A percentile compares a stretch with the other conserved stretches of the same genome.
phyloP scores from a whole-genome alignment of 257 asterid species.

The Penstemon eatonii region DNA sequence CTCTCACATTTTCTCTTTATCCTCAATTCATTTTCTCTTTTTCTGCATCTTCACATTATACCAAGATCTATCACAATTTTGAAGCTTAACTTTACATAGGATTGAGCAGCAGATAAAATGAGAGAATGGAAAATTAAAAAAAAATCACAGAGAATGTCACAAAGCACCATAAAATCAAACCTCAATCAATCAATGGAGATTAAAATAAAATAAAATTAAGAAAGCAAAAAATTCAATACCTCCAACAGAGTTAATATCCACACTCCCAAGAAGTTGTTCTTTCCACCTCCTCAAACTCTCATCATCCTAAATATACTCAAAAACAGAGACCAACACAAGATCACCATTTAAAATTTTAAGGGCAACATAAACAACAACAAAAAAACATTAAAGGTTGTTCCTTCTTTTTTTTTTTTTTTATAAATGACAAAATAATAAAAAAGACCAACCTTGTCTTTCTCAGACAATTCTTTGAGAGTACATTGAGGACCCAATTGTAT shows the following conservation, averaged over 20 bases:
- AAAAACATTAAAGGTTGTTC: neutral
- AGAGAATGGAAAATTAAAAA: conserved; percentile 9
- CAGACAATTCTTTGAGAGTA: conserved; percentile 62
- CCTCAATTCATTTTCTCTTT: too few species aligned
- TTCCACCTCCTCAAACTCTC: conserved; percentile 81
- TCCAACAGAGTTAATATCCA: conserved; percentile 53
- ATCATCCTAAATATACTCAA: conserved; percentile 48
- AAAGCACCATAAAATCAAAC: neutral
- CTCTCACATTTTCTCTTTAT: neutral
- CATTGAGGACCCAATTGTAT: conserved; percentile 60
- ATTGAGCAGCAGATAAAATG: conserved; percentile 9
- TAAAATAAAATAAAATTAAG: neutral
- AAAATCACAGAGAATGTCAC: neutral
- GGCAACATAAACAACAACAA: neutral
- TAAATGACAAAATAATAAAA: neutral
- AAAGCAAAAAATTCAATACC: conserved; percentile 31
- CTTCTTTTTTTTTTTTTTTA: neutral
- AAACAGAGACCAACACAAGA: neutral
- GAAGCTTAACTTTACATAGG: neutral
- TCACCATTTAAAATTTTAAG: neutral
- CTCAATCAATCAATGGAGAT: neutral
- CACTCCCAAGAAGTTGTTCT: conserved; percentile 71
- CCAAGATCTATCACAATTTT: conserved; percentile 28
- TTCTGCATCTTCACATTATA: conserved; percentile 10
- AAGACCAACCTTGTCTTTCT: conserved; percentile 58